Percentiles rank a stretch among this genome's conserved stretches.
These are phyloP conservation scores for Aegilops speltoides DNA, from an alignment of 176 grass and related monocot genomes.

Conservation along the genomic window DNA sequence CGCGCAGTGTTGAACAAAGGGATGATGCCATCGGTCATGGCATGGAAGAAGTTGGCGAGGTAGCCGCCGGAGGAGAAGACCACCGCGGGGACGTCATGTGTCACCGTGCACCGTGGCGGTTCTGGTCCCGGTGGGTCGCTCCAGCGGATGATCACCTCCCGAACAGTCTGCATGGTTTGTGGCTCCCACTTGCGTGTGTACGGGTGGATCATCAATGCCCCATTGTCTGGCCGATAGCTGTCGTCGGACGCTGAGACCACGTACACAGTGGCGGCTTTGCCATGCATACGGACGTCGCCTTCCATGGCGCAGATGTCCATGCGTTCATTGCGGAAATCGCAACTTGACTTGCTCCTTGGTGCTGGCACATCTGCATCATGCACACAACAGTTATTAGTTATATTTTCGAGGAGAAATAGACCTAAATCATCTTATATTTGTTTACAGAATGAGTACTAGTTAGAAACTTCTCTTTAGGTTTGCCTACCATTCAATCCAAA, in stretches of 20 bases:
- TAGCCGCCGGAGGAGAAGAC: conserved; percentile 64
- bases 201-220: conserved; percentile 32
- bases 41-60: conserved; percentile 60
- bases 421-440: too few relatives aligned
- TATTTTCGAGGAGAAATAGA: too few relatives aligned
- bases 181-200: conserved; percentile 59
- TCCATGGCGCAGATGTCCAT: conserved; percentile 56
- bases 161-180: conserved; percentile 25
- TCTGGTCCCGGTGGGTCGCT: background rate
- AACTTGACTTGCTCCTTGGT: conserved; percentile 25
- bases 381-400: background rate
- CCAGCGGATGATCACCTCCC: conserved; percentile 36
- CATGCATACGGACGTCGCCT: conserved; percentile 61
- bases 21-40: conserved; percentile 62
- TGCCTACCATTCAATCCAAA: too few relatives aligned
- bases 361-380: background rate
- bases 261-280: conserved; percentile 36
- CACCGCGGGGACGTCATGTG: conserved; percentile 46
- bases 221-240: conserved; percentile 14
- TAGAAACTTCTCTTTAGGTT: too few relatives aligned
- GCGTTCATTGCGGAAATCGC: conserved; percentile 32
- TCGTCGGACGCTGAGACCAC: conserved; percentile 23
- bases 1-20: conserved; percentile 52
- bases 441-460: too few relatives aligned
- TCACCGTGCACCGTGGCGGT: conserved; percentile 30